A percentile compares a stretch with the other conserved stretches of the same genome.
Conservation (phyloP, 2,329 filamentous ascomycete genomes). For the Magnaporthiopsis incrustans region DNA sequence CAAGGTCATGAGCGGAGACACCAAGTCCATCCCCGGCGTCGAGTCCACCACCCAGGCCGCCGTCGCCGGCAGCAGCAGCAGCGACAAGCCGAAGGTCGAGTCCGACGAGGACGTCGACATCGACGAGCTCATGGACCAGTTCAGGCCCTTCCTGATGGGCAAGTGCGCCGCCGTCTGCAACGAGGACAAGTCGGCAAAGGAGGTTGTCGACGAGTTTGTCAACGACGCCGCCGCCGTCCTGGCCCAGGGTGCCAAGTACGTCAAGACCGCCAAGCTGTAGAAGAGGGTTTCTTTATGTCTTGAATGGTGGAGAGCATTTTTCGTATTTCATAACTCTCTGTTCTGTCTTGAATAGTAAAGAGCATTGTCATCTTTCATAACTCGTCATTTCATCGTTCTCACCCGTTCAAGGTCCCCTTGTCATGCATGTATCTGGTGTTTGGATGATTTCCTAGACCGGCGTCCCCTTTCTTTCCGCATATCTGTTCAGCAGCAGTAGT, state of each 20-base stretch:
- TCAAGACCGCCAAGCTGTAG: conserved; percentile 60
- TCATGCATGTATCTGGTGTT: too few species aligned
- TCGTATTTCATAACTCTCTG: not conserved
- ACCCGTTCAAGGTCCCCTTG: too few species aligned
- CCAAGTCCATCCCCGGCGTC: conserved; percentile 48
- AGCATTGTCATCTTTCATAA: conserved; percentile 1
- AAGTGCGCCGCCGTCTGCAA: conserved; percentile 92
- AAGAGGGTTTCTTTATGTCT: not conserved
- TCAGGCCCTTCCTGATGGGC: conserved; percentile 89
- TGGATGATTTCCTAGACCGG: too few species aligned
- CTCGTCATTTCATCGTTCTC: not conserved
- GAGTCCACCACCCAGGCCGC: conserved; percentile 61
- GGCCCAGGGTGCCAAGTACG: conserved; percentile 57
- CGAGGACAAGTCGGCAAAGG: conserved; percentile 86
- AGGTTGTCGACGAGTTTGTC: conserved; percentile 90
- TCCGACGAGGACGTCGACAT: conserved; percentile 54
- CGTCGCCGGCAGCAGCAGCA: conserved; percentile 56
- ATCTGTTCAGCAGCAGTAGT: too few species aligned
- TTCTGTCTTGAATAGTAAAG: not conserved
- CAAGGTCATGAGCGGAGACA: conserved; percentile 58
- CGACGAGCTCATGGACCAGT: conserved; percentile 86
- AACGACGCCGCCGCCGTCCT: conserved; percentile 67
- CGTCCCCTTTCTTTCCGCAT: too few species aligned
- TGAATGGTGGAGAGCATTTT: not conserved
- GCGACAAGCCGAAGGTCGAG: conserved; percentile 50